Base-by-base conservation (phyloP, 78 protist species). In the slime mould (Dictyostelium discoideum) region DNA sequence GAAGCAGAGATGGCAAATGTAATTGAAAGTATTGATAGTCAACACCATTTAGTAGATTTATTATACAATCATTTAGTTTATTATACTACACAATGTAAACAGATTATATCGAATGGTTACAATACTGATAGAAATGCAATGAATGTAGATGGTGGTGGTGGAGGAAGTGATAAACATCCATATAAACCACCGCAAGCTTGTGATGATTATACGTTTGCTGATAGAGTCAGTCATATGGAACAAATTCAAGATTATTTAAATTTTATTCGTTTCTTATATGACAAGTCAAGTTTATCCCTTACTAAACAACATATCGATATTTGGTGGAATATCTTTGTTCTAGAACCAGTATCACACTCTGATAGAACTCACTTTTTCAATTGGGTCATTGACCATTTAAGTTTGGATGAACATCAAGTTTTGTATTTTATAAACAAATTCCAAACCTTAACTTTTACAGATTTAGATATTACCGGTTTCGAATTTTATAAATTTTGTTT, bases 301-400 rank as follows among this genome's bases (percentile, higher is more conserved):
- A 60, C 80, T 24, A 9, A 78, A 16, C n/a, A 29, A 5, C 42
- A 89, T 32, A 42, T 89, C 8, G 87, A 89, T 81, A 44, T 89
- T n/a, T 80, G 81, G 7, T 89, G 94, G 94, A 46, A 80, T 67
- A 42, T 63, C n/a, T 89, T 48, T 80, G 94, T 89, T 11, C 65
- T 81, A 4, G 40, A 57, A n/a, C 83, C 94, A 26, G 69, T 89
- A 2, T 63, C 87, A 8, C 2, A 22, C 14, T n/a, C 16, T 24
- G 94, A 89, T 67, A 37, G 94, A 48, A 48, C 57, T 32, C 10
- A 24, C n/a, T 89, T 81, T 74, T 89, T 89, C 50, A 67, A 14
- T 32, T 89, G 94, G 94, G 20, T 46, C 3, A 80, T 65, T 14
- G 69, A 65, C 2, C 5, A 40, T 40, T 46, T 57, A 29, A 6